A percentile compares a stretch with the other conserved stretches of the same genome.
phyloP scores from a whole-genome alignment of 2,329 filamentous ascomycete genomes.

The Colletotrichum gloeosporioides region DNA sequence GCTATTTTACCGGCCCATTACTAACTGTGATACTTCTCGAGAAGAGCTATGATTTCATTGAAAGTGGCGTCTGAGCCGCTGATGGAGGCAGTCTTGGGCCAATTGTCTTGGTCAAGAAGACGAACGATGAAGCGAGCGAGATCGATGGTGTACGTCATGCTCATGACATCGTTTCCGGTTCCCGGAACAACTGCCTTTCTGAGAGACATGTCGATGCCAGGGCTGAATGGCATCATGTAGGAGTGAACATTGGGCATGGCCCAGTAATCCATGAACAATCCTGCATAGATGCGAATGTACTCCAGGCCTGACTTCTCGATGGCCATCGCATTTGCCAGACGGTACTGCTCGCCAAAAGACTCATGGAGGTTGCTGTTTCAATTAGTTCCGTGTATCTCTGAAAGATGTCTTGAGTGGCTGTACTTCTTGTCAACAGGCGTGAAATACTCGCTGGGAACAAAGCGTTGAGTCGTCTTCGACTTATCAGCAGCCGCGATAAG shows the following conservation, averaged over 20 bases:
- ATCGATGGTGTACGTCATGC: conserved; percentile 1
- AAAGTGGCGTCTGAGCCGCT: background rate
- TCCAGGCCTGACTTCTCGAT: background rate
- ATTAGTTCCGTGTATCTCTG: background rate
- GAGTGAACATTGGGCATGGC: conserved; percentile 27
- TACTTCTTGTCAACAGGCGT: background rate
- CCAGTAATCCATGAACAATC: conserved; percentile 32
- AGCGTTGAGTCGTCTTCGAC: conserved; percentile 40
- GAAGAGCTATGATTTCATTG: background rate
- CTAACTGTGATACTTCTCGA: background rate
- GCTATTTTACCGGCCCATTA: background rate
- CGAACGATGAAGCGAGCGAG: conserved; percentile 37
- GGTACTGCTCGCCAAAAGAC: background rate
- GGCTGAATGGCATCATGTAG: background rate
- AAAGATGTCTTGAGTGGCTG: rapidly evolving
- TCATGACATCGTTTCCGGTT: background rate
- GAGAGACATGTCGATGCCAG: background rate
- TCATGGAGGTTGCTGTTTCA: background rate
- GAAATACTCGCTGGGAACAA: conserved; percentile 45
- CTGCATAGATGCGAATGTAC: conserved; percentile 25
- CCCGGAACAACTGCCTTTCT: background rate
- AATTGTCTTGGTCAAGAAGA: conserved; percentile 29
- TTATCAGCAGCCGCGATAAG: conserved; percentile 47
- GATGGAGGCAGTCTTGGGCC: background rate
- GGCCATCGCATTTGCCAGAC: rapidly evolving